phyloP scores from a whole-genome alignment of 805 yeast species.

The Hanseniaspora pseudoguilliermondii region DNA sequence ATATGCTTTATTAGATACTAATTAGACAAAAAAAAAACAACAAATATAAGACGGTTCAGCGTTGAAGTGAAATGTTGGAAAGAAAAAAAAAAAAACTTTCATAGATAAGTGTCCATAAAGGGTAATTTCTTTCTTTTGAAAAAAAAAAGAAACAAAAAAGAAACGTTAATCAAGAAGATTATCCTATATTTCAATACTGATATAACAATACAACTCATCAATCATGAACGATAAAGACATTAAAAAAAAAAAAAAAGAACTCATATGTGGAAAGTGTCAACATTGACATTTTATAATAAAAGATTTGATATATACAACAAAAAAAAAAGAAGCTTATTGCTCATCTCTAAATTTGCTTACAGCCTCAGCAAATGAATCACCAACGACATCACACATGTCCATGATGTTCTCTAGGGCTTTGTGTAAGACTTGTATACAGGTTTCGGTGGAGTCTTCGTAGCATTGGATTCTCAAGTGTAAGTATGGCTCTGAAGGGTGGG shows the following conservation, averaged over 20 bases:
- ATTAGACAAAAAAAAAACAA: neutral
- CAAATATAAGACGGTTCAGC: no score
- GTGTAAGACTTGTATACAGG: slow-evolving; percentile 87
- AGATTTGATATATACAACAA: neutral
- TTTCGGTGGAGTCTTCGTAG: slow-evolving; percentile 45
- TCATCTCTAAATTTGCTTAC: slow-evolving; percentile 33
- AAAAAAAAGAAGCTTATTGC: neutral
- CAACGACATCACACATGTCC: slow-evolving; percentile 72
- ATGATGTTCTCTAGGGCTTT: slow-evolving; percentile 79
- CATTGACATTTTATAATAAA: neutral
- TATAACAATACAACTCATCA: no score
- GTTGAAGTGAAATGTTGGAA: no score
- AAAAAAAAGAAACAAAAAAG: neutral
- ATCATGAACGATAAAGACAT: no score
- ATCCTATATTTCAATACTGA: no score
- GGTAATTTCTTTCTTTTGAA: neutral
- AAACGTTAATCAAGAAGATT: neutral
- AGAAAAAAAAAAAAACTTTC: no score
- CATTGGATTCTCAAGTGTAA: slow-evolving; percentile 90
- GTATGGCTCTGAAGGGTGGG: slow-evolving; percentile 90
- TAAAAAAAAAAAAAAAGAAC: no score
- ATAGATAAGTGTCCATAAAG: neutral
- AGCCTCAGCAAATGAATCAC: slow-evolving; percentile 59
- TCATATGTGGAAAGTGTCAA: no score
- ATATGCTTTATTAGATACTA: no score